Evolutionary conservation across 768 basidiomycete species (phyloP).

Genomic region (Pleurotus ostreatus): DNA sequence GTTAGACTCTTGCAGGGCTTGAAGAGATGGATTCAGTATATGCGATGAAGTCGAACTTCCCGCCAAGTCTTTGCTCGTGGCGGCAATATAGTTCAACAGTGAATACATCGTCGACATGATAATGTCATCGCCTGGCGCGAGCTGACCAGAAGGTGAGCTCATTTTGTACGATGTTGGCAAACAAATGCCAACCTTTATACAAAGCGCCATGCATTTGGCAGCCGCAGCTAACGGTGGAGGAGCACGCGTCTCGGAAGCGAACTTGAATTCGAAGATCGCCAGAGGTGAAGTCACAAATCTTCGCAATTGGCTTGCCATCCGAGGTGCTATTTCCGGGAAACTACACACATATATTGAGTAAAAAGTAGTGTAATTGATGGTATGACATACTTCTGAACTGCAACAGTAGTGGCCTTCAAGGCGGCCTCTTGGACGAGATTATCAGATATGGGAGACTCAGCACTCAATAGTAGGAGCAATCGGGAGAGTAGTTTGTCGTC

Average conservation of each 20-base stretch:
- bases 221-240: slow-evolving; percentile 81
- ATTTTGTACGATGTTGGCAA: not conserved
- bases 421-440: slow-evolving; percentile 87
- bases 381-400: slow-evolving; percentile 70
- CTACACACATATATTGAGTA: slow-evolving; percentile 30
- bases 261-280: slow-evolving; percentile 84
- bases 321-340: slow-evolving; percentile 74
- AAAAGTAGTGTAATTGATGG: not conserved
- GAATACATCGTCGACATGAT: slow-evolving; percentile 97
- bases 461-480: slow-evolving; percentile 73
- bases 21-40: slow-evolving; percentile 36
- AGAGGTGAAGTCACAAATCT: slow-evolving; percentile 87
- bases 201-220: slow-evolving; percentile 85
- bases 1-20: slow-evolving; percentile 42
- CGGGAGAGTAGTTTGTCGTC: slow-evolving; percentile 67
- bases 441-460: slow-evolving; percentile 77
- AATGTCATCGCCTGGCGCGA: slow-evolving; percentile 83
- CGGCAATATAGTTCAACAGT: slow-evolving; percentile 86
- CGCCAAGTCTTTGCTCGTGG: slow-evolving; percentile 73
- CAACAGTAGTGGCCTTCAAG: slow-evolving; percentile 75
- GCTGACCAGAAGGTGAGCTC: slow-evolving; percentile 33
- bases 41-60: slow-evolving; percentile 45
- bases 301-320: slow-evolving; percentile 75
- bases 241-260: slow-evolving; percentile 65
- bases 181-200: slow-evolving; percentile 62